Percentiles rank a stretch among this genome's conserved stretches.
These are phyloP conservation scores for Lachnellula occidentalis DNA, from an alignment of 2,329 filamentous ascomycete genomes.

Conservation along the genomic window DNA sequence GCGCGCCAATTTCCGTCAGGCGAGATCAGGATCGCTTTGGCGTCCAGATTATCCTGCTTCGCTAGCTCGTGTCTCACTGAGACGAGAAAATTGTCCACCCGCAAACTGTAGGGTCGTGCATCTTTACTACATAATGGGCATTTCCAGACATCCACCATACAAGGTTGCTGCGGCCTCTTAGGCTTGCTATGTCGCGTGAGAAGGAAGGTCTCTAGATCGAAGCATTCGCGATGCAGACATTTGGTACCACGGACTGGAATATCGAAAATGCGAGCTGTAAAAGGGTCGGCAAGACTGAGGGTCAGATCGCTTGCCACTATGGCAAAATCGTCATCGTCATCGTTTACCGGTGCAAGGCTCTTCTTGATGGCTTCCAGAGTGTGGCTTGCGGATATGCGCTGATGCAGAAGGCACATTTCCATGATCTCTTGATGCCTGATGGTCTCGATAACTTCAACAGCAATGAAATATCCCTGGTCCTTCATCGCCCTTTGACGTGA, in stretches of 20 bases:
- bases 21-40: constrained; percentile 57
- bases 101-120: constrained; percentile 65
- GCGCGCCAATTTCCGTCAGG: constrained; percentile 61
- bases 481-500: constrained; percentile 29
- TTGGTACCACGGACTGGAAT: constrained; percentile 63
- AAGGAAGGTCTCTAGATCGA: constrained; percentile 82
- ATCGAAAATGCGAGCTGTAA: constrained; percentile 58
- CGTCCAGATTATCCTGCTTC: constrained; percentile 41
- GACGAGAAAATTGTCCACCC: constrained; percentile 69
- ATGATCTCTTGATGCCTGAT: constrained; percentile 41
- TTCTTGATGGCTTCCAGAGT: constrained; percentile 54
- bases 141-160: constrained; percentile 67
- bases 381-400: constrained; percentile 39
- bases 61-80: constrained; percentile 54
- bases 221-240: constrained; percentile 81
- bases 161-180: constrained; percentile 45
- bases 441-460: constrained; percentile 64
- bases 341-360: constrained; percentile 36
- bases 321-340: constrained; percentile 58
- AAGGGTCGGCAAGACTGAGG: constrained; percentile 63
- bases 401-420: constrained; percentile 33
- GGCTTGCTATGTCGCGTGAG: constrained; percentile 49
- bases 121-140: constrained; percentile 80
- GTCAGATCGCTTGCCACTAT: constrained; percentile 53
- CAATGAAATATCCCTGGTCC: constrained; percentile 51